These are phyloP conservation scores for Penstemon davidsonii DNA, from an alignment of 257 asterid genomes.

Conservation along the genomic window DNA sequence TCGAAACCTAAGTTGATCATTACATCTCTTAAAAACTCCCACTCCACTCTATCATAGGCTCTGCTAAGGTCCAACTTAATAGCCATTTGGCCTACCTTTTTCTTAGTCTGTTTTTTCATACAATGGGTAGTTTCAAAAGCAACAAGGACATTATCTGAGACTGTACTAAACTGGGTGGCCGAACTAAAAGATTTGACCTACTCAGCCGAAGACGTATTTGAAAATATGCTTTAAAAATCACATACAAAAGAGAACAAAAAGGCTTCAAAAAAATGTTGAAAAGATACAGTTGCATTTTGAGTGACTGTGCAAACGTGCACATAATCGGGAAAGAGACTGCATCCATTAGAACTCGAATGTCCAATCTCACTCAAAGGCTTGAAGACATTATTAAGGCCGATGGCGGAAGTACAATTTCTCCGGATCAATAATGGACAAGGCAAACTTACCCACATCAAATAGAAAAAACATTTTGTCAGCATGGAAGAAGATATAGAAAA, in stretches of 20 bases:
- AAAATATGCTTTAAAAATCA: background rate
- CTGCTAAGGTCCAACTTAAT: no score
- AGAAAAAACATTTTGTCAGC: slow-evolving; percentile 22
- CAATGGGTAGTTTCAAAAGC: no score
- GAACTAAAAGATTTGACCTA: slow-evolving; percentile 9
- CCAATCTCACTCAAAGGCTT: background rate
- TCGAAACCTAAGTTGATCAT: no score
- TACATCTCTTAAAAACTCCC: no score
- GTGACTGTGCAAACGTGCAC: background rate
- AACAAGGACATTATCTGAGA: background rate
- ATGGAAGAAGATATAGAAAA: background rate
- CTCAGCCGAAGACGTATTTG: background rate
- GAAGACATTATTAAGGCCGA: background rate
- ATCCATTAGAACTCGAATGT: background rate
- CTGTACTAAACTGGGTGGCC: background rate
- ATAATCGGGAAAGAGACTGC: background rate
- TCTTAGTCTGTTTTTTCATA: no score
- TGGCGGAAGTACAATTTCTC: background rate
- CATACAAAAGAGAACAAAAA: background rate
- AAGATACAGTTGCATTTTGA: background rate
- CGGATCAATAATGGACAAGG: background rate
- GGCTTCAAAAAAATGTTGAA: background rate
- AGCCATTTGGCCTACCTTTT: no score
- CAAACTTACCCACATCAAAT: slow-evolving; percentile 7
- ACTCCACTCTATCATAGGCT: no score